These are phyloP conservation scores for Aspergillus neotritici DNA, from an alignment of 2,329 filamentous ascomycete species.

Conservation along the genomic window DNA sequence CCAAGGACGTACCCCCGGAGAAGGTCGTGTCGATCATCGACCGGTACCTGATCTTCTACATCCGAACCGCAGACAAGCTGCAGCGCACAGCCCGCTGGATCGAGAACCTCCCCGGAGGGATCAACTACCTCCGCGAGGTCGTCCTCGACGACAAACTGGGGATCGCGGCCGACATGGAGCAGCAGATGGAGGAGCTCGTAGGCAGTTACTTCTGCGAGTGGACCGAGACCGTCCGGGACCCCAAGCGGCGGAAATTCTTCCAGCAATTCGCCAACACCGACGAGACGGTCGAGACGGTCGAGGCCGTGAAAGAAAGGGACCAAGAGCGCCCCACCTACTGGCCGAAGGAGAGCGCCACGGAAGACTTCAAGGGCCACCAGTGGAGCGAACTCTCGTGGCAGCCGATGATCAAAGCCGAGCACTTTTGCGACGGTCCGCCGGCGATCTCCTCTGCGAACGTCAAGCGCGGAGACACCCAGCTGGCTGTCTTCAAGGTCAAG, in stretches of 20 bases:
- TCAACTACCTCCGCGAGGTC: conserved; percentile 76
- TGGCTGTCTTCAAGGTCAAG: conserved; percentile 77
- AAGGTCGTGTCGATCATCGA: conserved; percentile 80
- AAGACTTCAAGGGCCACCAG: conserved; percentile 66
- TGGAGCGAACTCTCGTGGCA: conserved; percentile 70
- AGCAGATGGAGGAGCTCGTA: conserved; percentile 81
- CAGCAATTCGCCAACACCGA: conserved; percentile 76
- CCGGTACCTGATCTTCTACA: conserved; percentile 88
- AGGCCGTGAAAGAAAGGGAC: conserved; percentile 64
- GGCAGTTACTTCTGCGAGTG: conserved; percentile 86
- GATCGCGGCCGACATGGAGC: conserved; percentile 75
- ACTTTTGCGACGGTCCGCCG: conserved; percentile 65
- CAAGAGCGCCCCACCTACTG: conserved; percentile 73
- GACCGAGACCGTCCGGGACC: conserved; percentile 71
- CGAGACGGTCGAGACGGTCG: conserved; percentile 64
- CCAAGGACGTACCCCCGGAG: conserved; percentile 76
- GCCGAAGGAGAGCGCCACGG: conserved; percentile 60
- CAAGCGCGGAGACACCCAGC: conserved; percentile 82
- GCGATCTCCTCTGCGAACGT: conserved; percentile 66
- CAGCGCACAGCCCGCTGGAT: conserved; percentile 87
- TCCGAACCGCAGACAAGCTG: conserved; percentile 83
- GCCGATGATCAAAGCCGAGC: conserved; percentile 63
- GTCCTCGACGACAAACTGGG: conserved; percentile 80
- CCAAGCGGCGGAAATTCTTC: conserved; percentile 64
- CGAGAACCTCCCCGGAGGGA: conserved; percentile 74